Conservation (phyloP, 306 rosid genomes). For the Trifolium fragiferum region DNA sequence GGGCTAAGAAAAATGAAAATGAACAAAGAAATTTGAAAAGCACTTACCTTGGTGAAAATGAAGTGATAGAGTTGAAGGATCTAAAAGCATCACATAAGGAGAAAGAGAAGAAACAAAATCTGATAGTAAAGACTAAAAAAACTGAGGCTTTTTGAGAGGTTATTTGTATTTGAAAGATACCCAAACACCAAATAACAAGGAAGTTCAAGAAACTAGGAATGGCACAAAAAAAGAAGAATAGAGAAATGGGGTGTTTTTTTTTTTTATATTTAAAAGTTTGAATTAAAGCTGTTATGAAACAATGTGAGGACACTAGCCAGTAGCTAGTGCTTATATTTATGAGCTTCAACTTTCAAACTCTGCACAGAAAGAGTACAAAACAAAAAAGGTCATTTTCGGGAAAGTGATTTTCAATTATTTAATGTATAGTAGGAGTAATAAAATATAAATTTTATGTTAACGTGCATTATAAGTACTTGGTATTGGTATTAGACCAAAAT, state of each 20-base stretch:
- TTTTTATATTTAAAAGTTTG: slow-evolving; percentile 54
- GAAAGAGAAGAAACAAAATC: not conserved
- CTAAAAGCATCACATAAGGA: slow-evolving; percentile 33
- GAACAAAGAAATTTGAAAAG: not conserved
- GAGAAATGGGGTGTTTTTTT: slow-evolving; percentile 22
- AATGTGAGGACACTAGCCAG: slow-evolving; percentile 40
- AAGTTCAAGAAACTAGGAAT: slow-evolving; percentile 17
- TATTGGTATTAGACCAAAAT: too few species aligned
- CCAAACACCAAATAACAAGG: slow-evolving; percentile 36
- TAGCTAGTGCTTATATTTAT: slow-evolving; percentile 47
- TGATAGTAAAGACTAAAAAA: not conserved
- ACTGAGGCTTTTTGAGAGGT: not conserved
- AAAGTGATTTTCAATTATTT: too few species aligned
- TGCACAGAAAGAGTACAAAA: slow-evolving; percentile 52
- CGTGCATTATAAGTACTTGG: too few species aligned
- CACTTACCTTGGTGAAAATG: slow-evolving; percentile 43
- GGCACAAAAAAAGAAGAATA: slow-evolving; percentile 35
- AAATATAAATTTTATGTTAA: too few species aligned
- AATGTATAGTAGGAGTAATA: too few species aligned
- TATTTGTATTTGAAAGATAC: slow-evolving; percentile 32
- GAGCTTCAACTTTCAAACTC: slow-evolving; percentile 47
- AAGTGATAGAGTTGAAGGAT: slow-evolving; percentile 1
- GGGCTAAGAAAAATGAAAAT: slow-evolving; percentile 6
- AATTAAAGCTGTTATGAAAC: slow-evolving; percentile 65
- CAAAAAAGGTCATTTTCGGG: slow-evolving; percentile 54